Base-by-base conservation (phyloP, 441 rosid species). In the Aquilaria agallochum region DNA sequence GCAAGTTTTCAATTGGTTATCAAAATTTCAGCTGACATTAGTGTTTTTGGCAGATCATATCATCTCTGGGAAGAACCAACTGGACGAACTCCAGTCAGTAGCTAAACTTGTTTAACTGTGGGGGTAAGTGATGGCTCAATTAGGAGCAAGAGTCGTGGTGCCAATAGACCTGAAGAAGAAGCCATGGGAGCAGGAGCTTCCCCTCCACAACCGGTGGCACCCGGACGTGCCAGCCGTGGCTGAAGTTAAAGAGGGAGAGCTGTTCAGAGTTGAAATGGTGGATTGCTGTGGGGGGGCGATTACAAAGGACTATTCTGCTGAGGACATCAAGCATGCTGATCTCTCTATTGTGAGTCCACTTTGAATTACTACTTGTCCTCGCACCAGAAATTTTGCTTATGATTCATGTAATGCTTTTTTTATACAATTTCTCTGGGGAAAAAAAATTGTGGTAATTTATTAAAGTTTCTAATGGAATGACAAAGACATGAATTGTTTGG, bases 121-220 rank as follows among this genome's bases (percentile, higher is more conserved):
- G 27, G 50, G 2, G 11, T 44, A 42, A 54, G 68, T 30, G 60
- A 78, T 78, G 81, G 74, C 72, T 46, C 49, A 71, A 33, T 60
- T 58, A 50, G 86, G 86, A 45, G 58, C 93, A 20, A 73, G 79
- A 63, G 14, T 88, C 44, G 76, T 83, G 51, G 78, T 89, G 60
- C 87, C 90, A 12, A 70, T 86, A 51, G 98, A 90, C 70, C 60
- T 87, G 69, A 84, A 74, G 82, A 90, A 82, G 92, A 73, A 84
- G 76, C 86, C 98, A 72, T 75, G 81, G 80, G 76, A 81, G 63
- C 95, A 88, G 67, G 67, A 62, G 53, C 78, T 76, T 65, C 83
- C 81, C 13, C 83, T 82, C 36, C 88, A 79, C 71, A 83, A 75
- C 80, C 67, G 87, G 65, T 87, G 95, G 95, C 95, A 75, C 56